Evolutionary conservation across 1,284 basidiomycete species (phyloP).

Genomic region (Sporisorium sorghi): DNA sequence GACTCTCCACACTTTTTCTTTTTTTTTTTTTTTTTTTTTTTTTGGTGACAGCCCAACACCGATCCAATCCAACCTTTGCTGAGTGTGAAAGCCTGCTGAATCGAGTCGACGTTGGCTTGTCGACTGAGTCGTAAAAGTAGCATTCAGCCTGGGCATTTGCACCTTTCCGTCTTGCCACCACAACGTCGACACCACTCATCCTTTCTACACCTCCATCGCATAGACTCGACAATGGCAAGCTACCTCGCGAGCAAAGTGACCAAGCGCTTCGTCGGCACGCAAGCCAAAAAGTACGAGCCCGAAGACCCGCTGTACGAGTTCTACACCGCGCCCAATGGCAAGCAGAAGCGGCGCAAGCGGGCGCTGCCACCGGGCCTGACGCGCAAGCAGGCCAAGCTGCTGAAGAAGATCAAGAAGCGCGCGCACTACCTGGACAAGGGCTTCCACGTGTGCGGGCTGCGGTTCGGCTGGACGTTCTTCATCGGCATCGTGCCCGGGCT

Average conservation of each 20-base stretch:
- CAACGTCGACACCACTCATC: not conserved
- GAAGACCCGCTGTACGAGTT: conserved; percentile 83
- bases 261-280: conserved; percentile 43
- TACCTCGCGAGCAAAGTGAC: conserved; percentile 55
- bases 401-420: conserved; percentile 72
- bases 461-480: conserved; percentile 80
- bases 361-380: conserved; percentile 82
- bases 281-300: conserved; percentile 60
- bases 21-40: not conserved
- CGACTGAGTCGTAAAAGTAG: too few species aligned
- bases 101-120: too few species aligned
- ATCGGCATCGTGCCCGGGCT: conserved; percentile 79
- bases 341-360: conserved; percentile 77
- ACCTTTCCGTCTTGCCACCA: not conserved
- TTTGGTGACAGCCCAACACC: not conserved
- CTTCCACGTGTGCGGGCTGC: conserved; percentile 82
- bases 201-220: not conserved
- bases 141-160: not conserved
- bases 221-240: conserved; percentile 39
- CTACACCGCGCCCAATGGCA: conserved; percentile 77
- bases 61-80: not conserved
- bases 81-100: not conserved
- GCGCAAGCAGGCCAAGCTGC: conserved; percentile 79
- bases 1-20: not conserved
- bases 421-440: conserved; percentile 94